These are phyloP conservation scores for button mushroom (Agaricus bisporus) DNA, from an alignment of 768 basidiomycete species.

Conservation along the genomic window DNA sequence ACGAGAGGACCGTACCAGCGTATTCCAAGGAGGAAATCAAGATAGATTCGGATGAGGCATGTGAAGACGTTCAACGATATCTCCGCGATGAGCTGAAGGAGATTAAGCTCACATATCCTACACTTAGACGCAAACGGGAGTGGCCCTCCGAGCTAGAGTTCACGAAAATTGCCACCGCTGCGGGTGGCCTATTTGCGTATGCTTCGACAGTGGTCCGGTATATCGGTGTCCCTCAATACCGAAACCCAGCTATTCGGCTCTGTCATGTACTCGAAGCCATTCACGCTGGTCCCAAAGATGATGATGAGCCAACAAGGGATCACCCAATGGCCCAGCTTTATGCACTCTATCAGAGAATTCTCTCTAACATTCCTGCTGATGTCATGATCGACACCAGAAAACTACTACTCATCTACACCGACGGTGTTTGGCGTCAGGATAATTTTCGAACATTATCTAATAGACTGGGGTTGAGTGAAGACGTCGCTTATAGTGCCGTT, in stretches of 20 bases:
- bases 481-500: background rate
- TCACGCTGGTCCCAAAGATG: too few relatives aligned
- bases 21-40: background rate
- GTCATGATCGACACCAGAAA: background rate
- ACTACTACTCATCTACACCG: background rate
- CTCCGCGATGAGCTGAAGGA: slow-evolving; percentile 3
- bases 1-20: background rate
- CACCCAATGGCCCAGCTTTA: background rate
- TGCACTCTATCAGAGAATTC: background rate
- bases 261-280: background rate
- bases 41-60: slow-evolving; percentile 10
- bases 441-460: background rate
- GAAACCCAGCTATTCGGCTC: background rate
- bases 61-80: slow-evolving; percentile 12
- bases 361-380: background rate
- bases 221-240: slow-evolving; percentile 9
- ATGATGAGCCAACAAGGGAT: background rate
- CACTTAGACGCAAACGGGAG: background rate
- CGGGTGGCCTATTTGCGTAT: slow-evolving; percentile 22
- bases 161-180: slow-evolving; percentile 12
- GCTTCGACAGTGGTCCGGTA: slow-evolving; percentile 18
- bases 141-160: slow-evolving; percentile 17
- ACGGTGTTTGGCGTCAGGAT: background rate
- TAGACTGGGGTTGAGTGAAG: background rate
- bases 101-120: slow-evolving; percentile 5